Evolutionary conservation across 176 grass and related monocot genomes (phyloP).

Genomic region (Carex littledalei): DNA sequence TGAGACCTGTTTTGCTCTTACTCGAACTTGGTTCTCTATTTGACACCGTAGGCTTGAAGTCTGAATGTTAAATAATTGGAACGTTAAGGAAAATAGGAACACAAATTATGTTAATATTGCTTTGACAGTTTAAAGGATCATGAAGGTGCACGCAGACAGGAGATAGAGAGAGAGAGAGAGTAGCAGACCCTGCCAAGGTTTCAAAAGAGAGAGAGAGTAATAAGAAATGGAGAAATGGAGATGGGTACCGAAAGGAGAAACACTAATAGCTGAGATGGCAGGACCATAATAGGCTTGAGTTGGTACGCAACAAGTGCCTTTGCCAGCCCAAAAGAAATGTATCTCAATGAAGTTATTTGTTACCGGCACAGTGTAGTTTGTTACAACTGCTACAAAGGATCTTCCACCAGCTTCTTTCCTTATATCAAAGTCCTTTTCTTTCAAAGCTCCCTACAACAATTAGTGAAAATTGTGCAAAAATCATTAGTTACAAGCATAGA

Average conservation of each 20-base stretch:
- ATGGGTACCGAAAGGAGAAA: slow-evolving; percentile 38
- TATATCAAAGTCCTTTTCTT: slow-evolving; percentile 77
- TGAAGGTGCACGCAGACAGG: neutral
- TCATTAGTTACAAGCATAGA: neutral
- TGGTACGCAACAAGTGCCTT: slow-evolving; percentile 81
- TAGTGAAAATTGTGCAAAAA: neutral
- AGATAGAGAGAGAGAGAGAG: neutral
- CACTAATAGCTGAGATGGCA: slow-evolving; percentile 70
- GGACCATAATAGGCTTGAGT: slow-evolving; percentile 57
- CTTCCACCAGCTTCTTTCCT: slow-evolving; percentile 63
- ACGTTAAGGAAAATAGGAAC: neutral
- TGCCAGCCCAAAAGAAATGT: slow-evolving; percentile 98
- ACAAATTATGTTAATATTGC: neutral
- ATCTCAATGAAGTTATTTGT: slow-evolving; percentile 83
- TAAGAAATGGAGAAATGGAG: neutral
- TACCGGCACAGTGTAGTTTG: slow-evolving; percentile 43
- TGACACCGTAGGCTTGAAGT: slow-evolving; percentile 57
- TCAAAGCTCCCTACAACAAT: slow-evolving; percentile 45
- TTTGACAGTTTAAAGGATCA: neutral
- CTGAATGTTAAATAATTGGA: slow-evolving; percentile 38
- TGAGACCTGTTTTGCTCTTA: slow-evolving; percentile 34
- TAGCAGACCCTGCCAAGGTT: no score
- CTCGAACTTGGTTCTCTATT: slow-evolving; percentile 17
- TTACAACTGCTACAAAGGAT: slow-evolving; percentile 51
- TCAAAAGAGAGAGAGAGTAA: neutral